A percentile compares a stretch with the other conserved stretches of the same genome.
Evolutionary conservation across 2,329 filamentous ascomycete species (phyloP).

Genomic region (Sporothrix dimorphospora): DNA sequence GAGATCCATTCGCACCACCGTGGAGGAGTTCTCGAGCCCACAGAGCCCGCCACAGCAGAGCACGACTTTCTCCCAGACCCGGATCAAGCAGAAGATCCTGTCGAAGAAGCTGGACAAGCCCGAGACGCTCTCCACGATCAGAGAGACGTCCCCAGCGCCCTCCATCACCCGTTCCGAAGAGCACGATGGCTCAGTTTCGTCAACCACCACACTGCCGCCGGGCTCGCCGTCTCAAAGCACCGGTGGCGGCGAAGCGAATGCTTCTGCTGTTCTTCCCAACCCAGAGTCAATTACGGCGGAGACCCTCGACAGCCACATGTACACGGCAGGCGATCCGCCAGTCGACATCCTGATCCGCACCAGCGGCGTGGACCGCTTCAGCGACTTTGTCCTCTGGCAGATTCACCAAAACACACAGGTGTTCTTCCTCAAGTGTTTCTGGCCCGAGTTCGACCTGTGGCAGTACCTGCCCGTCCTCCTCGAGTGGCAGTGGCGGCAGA

Average conservation of each 20-base stretch:
- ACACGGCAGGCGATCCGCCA: slow-evolving; percentile 82
- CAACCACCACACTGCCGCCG: slow-evolving; percentile 59
- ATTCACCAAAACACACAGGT: slow-evolving; percentile 91
- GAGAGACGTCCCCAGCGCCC: slow-evolving; percentile 51
- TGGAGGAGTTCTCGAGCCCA: slow-evolving; percentile 81
- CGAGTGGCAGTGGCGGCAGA: slow-evolving; percentile 78
- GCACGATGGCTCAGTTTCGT: slow-evolving; percentile 59
- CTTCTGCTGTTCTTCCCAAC: slow-evolving; percentile 59
- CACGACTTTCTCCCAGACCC: slow-evolving; percentile 81
- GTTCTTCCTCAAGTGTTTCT: slow-evolving; percentile 87
- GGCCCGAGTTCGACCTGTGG: slow-evolving; percentile 96
- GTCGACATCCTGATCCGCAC: slow-evolving; percentile 90
- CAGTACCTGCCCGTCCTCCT: slow-evolving; percentile 89
- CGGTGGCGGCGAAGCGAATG: slow-evolving; percentile 40
- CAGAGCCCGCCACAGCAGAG: slow-evolving; percentile 63
- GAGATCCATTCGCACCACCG: slow-evolving; percentile 81
- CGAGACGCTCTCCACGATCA: slow-evolving; percentile 54
- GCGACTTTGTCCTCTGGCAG: slow-evolving; percentile 99
- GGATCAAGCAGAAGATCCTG: slow-evolving; percentile 84
- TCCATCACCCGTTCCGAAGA: slow-evolving; percentile 52
- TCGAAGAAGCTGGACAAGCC: slow-evolving; percentile 61
- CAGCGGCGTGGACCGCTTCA: slow-evolving; percentile 87
- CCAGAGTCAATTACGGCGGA: slow-evolving; percentile 85
- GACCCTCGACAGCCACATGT: slow-evolving; percentile 82
- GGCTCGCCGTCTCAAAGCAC: slow-evolving; percentile 53